phyloP scores from a whole-genome alignment of 805 yeast genomes.

The Tetrapisispora fleetii region DNA sequence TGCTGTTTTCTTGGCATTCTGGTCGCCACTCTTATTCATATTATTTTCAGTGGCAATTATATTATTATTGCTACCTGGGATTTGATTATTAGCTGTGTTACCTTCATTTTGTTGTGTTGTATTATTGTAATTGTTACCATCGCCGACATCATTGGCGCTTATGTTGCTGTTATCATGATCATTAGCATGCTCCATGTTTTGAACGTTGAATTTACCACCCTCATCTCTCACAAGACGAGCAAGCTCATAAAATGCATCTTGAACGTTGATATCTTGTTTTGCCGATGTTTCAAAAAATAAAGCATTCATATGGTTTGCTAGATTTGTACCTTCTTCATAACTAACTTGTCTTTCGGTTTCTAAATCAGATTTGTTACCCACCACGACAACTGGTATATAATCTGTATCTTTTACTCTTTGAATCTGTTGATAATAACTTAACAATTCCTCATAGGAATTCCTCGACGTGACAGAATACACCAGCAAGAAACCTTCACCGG shows the following conservation, averaged over 20 bases:
- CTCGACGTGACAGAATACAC: slow-evolving; percentile 84
- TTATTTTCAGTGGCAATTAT: background rate
- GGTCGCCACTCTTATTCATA: background rate
- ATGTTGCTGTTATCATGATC: background rate
- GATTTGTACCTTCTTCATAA: slow-evolving; percentile 48
- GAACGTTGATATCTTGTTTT: slow-evolving; percentile 82
- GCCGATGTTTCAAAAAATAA: slow-evolving; percentile 90
- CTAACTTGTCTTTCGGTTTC: slow-evolving; percentile 69
- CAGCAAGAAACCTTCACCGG: slow-evolving; percentile 87
- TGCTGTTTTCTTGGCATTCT: background rate
- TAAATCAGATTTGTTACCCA: slow-evolving; percentile 71
- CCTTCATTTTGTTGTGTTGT: background rate
- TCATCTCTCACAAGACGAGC: slow-evolving; percentile 46
- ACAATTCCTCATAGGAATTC: slow-evolving; percentile 75
- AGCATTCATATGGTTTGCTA: slow-evolving; percentile 57
- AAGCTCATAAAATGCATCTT: slow-evolving; percentile 65
- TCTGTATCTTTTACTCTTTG: slow-evolving; percentile 67
- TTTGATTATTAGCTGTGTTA: background rate
- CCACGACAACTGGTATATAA: slow-evolving; percentile 67
- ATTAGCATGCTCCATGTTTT: slow-evolving; percentile 3
- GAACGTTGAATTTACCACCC: slow-evolving; percentile 23
- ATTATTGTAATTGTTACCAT: background rate
- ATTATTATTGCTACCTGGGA: background rate
- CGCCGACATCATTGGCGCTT: background rate
- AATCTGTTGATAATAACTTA: slow-evolving; percentile 71